These are phyloP conservation scores for Eucommia ulmoides DNA, from an alignment of 257 asterid species.

Conservation along the genomic window DNA sequence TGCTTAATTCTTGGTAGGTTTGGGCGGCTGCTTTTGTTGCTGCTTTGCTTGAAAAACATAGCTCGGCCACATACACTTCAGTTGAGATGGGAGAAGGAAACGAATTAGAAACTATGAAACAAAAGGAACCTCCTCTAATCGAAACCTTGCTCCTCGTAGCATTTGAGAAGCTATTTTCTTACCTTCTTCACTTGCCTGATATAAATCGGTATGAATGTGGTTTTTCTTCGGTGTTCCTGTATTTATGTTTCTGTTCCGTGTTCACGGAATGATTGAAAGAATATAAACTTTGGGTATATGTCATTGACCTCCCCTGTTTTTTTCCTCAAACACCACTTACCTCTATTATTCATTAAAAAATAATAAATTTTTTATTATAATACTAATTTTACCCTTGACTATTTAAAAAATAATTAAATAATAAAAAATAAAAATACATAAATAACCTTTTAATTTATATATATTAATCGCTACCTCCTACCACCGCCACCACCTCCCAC, in stretches of 20 bases:
- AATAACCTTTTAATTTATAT: too few relatives aligned
- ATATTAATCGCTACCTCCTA: too few relatives aligned
- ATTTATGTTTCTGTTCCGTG: not conserved
- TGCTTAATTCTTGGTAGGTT: conserved; percentile 32
- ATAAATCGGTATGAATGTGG: conserved; percentile 36
- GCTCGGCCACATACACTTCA: conserved; percentile 40
- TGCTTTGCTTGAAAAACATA: conserved; percentile 63
- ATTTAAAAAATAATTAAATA: too few relatives aligned
- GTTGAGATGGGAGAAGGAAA: conserved; percentile 25
- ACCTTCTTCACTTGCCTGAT: conserved; percentile 44
- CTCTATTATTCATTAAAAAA: too few relatives aligned
- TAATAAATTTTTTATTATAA: too few relatives aligned
- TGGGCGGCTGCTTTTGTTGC: conserved; percentile 97
- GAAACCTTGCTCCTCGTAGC: conserved; percentile 45
- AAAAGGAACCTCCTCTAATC: conserved; percentile 24
- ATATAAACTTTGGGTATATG: too few relatives aligned
- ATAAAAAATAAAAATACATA: too few relatives aligned
- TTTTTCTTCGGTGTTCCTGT: not conserved
- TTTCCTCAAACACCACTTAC: too few relatives aligned
- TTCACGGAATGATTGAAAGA: too few relatives aligned
- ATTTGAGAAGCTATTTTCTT: conserved; percentile 61
- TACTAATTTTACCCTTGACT: too few relatives aligned
- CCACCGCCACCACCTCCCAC: too few relatives aligned
- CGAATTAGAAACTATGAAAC: conserved; percentile 20
- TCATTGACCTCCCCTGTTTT: too few relatives aligned